Evolutionary conservation across 345 rosid species (phyloP), one percentile per base, ranked within the genome.

Genomic region (Eucalyptus caleyi): DNA sequence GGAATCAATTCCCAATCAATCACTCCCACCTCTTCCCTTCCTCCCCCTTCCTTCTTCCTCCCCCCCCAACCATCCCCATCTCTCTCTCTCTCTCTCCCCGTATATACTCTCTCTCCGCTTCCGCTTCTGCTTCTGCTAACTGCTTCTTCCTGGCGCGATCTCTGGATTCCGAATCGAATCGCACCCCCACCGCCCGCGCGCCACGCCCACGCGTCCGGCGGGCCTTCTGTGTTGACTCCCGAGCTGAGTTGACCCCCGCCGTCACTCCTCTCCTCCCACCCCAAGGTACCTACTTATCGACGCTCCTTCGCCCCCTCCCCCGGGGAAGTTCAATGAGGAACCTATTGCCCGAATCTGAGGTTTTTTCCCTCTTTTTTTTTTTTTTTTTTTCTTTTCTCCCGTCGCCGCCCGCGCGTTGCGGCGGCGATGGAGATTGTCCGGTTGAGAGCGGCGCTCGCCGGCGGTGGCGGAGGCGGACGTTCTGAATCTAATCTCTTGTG

Each of bases 1-100:
- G 90, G 92, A 92, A 90, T 90, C 89, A 32, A 53, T 77, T 77
- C 85, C 85, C 85, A 30, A 82, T 80, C 80, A 88, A 86, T 86
- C 86, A 50, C 45, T 32, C 62, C 26, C 67, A 26, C 72, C 88
- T 50, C 21, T 50, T 45, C 86, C 53, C 45, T 34, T 32, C 51
- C 14, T 16, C 37, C 8, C 10, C 62, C 21, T 44, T 44, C 53
- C 32, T 34, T 47, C 51, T 19, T 16, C 16, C 51, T 6, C 53
- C 23, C 2, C 10, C 53, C 54, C 4, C 56, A 53, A 7, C 56
- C 24, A 53, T 53, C 56, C 49, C 65, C 14, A 23, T 81, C 21
- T 77, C 24, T 87, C 30, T 88, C 89, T 86, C 67, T 50, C 8
- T 60, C 89, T 86, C 67, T 50, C 8, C 16, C 24, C 42, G 27